Conservation (phyloP, 306 rosid genomes). For the Benincasa hispida region DNA sequence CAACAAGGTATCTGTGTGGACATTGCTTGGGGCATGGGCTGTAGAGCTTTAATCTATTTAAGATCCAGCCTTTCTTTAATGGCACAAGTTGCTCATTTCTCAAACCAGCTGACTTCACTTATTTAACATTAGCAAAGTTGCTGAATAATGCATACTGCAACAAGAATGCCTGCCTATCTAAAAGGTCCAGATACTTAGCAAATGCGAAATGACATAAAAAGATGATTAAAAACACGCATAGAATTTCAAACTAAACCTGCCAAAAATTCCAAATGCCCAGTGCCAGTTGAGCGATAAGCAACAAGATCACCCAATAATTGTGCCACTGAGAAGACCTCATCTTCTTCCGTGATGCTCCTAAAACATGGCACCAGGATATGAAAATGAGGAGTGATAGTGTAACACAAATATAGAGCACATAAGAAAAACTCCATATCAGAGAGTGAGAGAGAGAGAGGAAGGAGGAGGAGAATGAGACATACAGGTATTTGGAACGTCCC, state of each 20-base stretch:
- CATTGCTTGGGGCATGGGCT: background rate
- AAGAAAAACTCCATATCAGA: background rate
- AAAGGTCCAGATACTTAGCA: background rate
- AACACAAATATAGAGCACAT: background rate
- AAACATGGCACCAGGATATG: background rate
- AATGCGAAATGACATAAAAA: background rate
- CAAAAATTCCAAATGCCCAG: slow-evolving; percentile 79
- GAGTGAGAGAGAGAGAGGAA: background rate
- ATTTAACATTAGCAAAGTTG: background rate
- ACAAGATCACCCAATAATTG: slow-evolving; percentile 75
- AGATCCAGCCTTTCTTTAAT: background rate
- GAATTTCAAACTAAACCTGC: slow-evolving; percentile 51
- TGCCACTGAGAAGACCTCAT: slow-evolving; percentile 80
- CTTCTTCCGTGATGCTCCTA: slow-evolving; percentile 59
- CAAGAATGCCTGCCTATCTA: background rate
- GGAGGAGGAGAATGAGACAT: background rate
- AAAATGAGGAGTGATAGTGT: background rate
- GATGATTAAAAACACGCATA: background rate
- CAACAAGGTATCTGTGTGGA: background rate
- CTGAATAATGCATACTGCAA: background rate
- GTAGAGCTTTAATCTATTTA: background rate
- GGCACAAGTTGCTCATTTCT: background rate
- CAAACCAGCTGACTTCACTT: background rate
- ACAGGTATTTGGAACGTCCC: slow-evolving; percentile 77
- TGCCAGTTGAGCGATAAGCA: slow-evolving; percentile 88